These are phyloP conservation scores for Phytopythium ostracodes DNA, from an alignment of 352 stramenopile genomes.

Conservation along the genomic window DNA sequence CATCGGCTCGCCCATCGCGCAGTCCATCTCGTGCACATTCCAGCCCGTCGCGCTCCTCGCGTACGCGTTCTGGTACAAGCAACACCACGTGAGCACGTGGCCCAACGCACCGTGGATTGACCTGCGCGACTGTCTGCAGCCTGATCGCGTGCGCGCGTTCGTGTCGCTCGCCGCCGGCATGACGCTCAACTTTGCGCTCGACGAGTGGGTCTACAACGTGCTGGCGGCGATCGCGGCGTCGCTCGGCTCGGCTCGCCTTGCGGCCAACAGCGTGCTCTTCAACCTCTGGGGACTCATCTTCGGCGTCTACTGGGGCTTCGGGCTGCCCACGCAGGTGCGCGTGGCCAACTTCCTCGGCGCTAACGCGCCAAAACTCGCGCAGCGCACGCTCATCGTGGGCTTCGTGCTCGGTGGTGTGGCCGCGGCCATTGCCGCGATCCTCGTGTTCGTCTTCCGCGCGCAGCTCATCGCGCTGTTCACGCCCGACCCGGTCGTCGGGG, in stretches of 20 bases:
- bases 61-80: conserved; percentile 80
- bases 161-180: conserved; percentile 62
- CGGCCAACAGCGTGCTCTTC: conserved; percentile 80
- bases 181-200: conserved; percentile 72
- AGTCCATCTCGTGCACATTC: conserved; percentile 66
- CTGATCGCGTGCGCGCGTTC: conserved; percentile 64
- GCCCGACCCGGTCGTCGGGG: conserved; percentile 44
- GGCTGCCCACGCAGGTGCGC: conserved; percentile 71
- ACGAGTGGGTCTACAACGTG: conserved; percentile 81
- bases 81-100: conserved; percentile 81
- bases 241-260: conserved; percentile 56
- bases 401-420: conserved; percentile 60
- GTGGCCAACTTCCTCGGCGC: conserved; percentile 71
- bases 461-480: conserved; percentile 61
- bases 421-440: conserved; percentile 45
- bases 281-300: conserved; percentile 84
- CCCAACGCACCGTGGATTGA: conserved; percentile 42
- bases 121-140: conserved; percentile 44
- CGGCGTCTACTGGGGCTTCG: conserved; percentile 83
- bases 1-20: conserved; percentile 68
- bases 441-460: conserved; percentile 43
- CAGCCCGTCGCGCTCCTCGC: conserved; percentile 59
- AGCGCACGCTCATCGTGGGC: conserved; percentile 55
- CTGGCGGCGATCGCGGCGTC: conserved; percentile 65
- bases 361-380: conserved; percentile 47